phyloP scores from a whole-genome alignment of 2,329 filamentous ascomycete species.

The Hortaea werneckii region DNA sequence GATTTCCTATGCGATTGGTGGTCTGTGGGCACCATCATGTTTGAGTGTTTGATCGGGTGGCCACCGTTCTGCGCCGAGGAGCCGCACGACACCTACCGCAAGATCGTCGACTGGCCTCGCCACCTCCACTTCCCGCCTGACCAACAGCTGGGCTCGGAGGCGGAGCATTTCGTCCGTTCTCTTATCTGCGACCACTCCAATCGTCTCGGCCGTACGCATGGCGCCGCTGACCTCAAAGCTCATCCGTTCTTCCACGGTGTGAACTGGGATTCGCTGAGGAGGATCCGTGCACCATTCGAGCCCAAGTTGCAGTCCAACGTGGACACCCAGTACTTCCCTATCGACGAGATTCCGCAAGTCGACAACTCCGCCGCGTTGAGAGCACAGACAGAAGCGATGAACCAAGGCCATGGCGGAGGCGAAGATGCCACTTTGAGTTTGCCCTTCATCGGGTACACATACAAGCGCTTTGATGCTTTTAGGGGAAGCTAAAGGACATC shows the following conservation, averaged over 20 bases:
- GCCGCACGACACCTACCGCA: constrained; percentile 93
- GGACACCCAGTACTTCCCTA: constrained; percentile 97
- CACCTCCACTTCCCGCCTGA: constrained; percentile 95
- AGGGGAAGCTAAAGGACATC: constrained; percentile 21
- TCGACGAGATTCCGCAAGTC: constrained; percentile 94
- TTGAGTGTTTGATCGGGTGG: constrained; percentile 97
- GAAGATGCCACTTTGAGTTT: constrained; percentile 90
- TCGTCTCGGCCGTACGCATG: constrained; percentile 71
- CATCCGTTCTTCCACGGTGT: constrained; percentile 97
- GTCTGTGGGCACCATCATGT: constrained; percentile 98
- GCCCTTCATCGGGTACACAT: constrained; percentile 93
- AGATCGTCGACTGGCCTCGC: constrained; percentile 97
- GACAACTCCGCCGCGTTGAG: constrained; percentile 82
- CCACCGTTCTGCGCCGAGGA: constrained; percentile 98
- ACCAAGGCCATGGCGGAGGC: constrained; percentile 50
- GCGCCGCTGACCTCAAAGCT: constrained; percentile 82
- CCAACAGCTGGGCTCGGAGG: constrained; percentile 75
- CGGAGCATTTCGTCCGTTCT: constrained; percentile 84
- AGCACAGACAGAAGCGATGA: constrained; percentile 60
- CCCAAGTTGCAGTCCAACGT: constrained; percentile 86
- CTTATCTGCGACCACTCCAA: constrained; percentile 91
- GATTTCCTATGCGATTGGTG: constrained; percentile 98
- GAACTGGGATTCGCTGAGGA: constrained; percentile 83
- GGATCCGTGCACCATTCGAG: constrained; percentile 92
- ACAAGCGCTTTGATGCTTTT: constrained; percentile 84